These are phyloP conservation scores for Diutina pseudorugosa DNA, from an alignment of 1,139 yeast species.

Conservation along the genomic window DNA sequence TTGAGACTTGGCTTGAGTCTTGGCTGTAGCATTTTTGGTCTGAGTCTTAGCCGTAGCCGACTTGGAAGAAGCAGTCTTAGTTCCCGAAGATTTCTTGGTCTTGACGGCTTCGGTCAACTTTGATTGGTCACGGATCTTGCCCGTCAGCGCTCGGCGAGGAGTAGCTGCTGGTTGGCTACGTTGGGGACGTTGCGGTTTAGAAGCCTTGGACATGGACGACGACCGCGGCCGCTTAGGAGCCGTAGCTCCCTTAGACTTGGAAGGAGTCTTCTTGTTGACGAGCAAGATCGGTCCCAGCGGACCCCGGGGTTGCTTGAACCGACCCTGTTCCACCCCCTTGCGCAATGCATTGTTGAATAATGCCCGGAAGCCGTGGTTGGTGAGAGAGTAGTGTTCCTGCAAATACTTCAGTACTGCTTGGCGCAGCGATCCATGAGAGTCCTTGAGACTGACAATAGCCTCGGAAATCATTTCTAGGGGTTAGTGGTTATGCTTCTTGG, in stretches of 20 bases:
- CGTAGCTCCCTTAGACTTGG: constrained; percentile 12
- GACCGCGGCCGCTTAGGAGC: constrained; percentile 7
- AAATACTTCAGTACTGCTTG: constrained; percentile 69
- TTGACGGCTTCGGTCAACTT: constrained; percentile 7
- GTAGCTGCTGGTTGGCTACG: constrained; percentile 6
- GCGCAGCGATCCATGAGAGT: constrained; percentile 76
- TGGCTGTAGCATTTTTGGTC: constrained; percentile 7
- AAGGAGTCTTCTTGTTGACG: constrained; percentile 16
- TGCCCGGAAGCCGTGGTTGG: constrained; percentile 56
- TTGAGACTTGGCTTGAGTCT: too few species aligned
- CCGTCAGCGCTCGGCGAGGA: not conserved
- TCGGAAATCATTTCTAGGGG: constrained; percentile 59
- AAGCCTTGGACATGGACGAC: constrained; percentile 4
- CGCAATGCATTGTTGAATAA: constrained; percentile 70
- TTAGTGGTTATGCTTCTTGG: constrained; percentile 5
- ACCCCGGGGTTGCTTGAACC: constrained; percentile 80
- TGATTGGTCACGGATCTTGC: constrained; percentile 5
- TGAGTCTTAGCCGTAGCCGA: constrained; percentile 7
- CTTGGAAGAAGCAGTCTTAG: constrained; percentile 5
- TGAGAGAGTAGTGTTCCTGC: constrained; percentile 46
- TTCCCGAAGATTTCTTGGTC: too few species aligned
- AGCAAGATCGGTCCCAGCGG: constrained; percentile 66
- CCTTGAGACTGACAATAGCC: constrained; percentile 55
- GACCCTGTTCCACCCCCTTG: constrained; percentile 71
- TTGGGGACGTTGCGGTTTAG: constrained; percentile 12